Conservation (phyloP, 306 rosid species). For the Trifolium repens region DNA sequence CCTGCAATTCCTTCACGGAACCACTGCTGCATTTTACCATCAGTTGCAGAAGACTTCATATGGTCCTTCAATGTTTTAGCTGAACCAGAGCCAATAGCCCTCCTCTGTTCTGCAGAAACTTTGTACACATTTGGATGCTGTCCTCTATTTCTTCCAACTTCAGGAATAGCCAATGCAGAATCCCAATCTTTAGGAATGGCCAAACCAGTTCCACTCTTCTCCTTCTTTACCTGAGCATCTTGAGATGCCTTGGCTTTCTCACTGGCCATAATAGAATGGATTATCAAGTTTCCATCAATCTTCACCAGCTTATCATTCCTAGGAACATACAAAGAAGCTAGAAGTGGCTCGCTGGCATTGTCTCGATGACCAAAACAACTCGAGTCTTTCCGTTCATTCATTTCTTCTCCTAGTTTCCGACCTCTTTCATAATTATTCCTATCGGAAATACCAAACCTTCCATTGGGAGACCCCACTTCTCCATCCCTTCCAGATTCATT, state of each 20-base stretch:
- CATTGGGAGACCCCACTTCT: conserved; percentile 48
- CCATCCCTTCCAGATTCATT: conserved; percentile 60
- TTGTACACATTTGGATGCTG: conserved; percentile 60
- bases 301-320: conserved; percentile 92
- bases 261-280: conserved; percentile 90
- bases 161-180: conserved; percentile 80
- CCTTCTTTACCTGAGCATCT: conserved; percentile 47
- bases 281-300: conserved; percentile 95
- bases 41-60: conserved; percentile 64
- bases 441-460: conserved; percentile 50
- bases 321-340: conserved; percentile 94
- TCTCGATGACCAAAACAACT: conserved; percentile 47
- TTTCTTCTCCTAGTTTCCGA: conserved; percentile 42
- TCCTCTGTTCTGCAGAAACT: conserved; percentile 57
- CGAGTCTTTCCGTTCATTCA: conserved; percentile 38
- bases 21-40: conserved; percentile 96
- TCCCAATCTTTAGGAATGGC: conserved; percentile 58
- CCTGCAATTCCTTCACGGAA: conserved; percentile 98
- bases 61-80: conserved; percentile 61
- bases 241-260: conserved; percentile 84
- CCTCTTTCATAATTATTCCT: conserved; percentile 48
- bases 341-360: conserved; percentile 83
- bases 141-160: conserved; percentile 66
- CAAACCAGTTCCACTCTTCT: conserved; percentile 64
- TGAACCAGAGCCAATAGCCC: conserved; percentile 72